Evolutionary conservation across 139 green algal species (phyloP).

Genomic region (Picochlorum sp.): DNA sequence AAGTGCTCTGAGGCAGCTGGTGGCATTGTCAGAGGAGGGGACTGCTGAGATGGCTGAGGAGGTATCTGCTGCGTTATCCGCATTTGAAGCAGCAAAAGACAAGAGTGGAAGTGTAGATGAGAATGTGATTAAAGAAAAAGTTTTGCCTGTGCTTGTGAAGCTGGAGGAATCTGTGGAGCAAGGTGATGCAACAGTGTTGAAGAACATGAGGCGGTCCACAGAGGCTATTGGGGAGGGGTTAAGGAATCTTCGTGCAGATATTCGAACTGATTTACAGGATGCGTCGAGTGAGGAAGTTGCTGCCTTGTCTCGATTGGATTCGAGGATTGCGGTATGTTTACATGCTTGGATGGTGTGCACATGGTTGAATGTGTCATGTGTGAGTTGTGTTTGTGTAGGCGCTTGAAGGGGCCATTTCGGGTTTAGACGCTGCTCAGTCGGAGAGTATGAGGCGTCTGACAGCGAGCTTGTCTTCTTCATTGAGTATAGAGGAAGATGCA

Average conservation of each 20-base stretch:
- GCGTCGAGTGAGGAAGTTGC: constrained; percentile 3
- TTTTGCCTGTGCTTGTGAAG: constrained; percentile 26
- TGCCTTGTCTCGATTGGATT: constrained; percentile 21
- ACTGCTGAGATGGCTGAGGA: constrained; percentile 19
- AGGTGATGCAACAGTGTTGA: constrained; percentile 16
- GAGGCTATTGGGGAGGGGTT: constrained; percentile 8
- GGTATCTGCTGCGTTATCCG: constrained; percentile 7
- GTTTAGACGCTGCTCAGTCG: constrained; percentile 19
- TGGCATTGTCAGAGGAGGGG: constrained; percentile 12
- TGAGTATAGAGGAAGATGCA: constrained; percentile 11
- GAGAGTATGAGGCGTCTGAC: constrained; percentile 8
- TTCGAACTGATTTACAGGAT: no score
- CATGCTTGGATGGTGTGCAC: neutral
- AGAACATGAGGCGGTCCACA: no score
- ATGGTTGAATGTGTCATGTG: neutral
- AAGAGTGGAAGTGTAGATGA: neutral
- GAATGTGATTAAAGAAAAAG: neutral
- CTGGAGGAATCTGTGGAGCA: constrained; percentile 37
- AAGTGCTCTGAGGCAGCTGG: neutral
- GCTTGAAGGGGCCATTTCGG: constrained; percentile 20
- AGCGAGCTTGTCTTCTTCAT: constrained; percentile 6
- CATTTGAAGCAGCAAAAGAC: no score
- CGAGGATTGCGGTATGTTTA: constrained; percentile 16
- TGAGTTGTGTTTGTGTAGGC: constrained; percentile 3
- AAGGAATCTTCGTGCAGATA: neutral